Evolutionary conservation across 2,329 filamentous ascomycete species (phyloP), one percentile per base, ranked within the genome.

Genomic region (Ophiosphaerella narmari): DNA sequence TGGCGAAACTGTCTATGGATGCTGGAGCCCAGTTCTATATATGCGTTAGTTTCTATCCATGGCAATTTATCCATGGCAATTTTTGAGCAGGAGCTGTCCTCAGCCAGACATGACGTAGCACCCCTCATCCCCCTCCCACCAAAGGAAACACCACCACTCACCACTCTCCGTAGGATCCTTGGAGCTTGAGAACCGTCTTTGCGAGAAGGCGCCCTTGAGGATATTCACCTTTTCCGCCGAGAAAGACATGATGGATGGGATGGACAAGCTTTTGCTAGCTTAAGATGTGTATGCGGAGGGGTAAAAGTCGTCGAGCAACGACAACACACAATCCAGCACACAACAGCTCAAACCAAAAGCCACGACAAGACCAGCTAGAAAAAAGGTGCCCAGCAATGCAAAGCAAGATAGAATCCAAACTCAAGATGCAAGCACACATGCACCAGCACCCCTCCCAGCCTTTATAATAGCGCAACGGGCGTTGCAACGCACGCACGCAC

Each of bases 1-100:
- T 86, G 85, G 65, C 92, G 89, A 78, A 97, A 96, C 72, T 95
- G 89, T 57, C 88, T 85, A 75, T 97, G 92, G 68, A 91, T 88
- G 72, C 89, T 88, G 66, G 91, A 96, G 67, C 83, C 85, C 60
- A 86, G 81, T 78, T 96, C 91, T 95, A 44, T 14, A 11, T 48
- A 23, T 29, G 21, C 3, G 38, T 51, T 40, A 51, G 52, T 48
- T 16, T 21, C 18, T 4, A 4, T 21, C 18, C 3, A 21, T 21
- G 18, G 18, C 18, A 4, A 4, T 2, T 18, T 2, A 18, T 2
- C 2, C 2, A 18, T 18, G 18, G 18, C 18, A 21, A 21, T 21
- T 21, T 33, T 24, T 24, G 16, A 39, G 39, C 6, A 8, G 26
- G n/a, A 34, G 35, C 38, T 35, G 42, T 48, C 34, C 11, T 9